Evolutionary conservation across 2,329 filamentous ascomycete species (phyloP), one percentile per base, ranked within the genome.

Genomic region (Xylaria sp.): DNA sequence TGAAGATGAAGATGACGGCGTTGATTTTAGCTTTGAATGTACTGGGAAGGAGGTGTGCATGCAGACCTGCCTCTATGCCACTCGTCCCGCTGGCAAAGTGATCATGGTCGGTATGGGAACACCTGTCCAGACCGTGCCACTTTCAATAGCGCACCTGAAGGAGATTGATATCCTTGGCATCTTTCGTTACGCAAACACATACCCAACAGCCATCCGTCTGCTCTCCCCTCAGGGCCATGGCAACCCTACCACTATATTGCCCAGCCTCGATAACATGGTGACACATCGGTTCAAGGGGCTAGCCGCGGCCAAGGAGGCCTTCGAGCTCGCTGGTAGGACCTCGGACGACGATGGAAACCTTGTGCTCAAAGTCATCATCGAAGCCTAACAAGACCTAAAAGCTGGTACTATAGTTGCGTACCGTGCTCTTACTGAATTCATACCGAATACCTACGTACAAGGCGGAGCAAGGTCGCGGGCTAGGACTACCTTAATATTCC

Each of bases 21-120:
- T 93, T 2, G 90, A 93, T 75, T 80, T 91, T 5, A 88, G 91
- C 0, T 94, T 94, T 72, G 92, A 94, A 80, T 94, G 91, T 77
- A 94, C 92, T 0, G 92, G 92, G 34, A 92, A 93, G 69, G 91
- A 92, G 71, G 85, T 87, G 0, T 93, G 91, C 78, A 90, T 93
- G 81, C 91, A 93, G 77, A 91, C 90, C 1, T 87, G 89, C n/a
- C 88, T 94, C 23, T 94, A 91, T 73, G 90, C 90, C 2, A 90
- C 91, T 10, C 86, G 86, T 67, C 85, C 91, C 0, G 92, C 92
- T 31, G 92, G 92, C 20, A 91, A 90, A 75, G 85, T 94, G 59
- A 86, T 94, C 77, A 89, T 94, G 81, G 91, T 94, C 15, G 92
- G 92, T 57, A 94, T 94, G 92, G 92, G 92, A 57, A 92, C 89